Evolutionary conservation across 805 yeast genomes (phyloP).

Genomic region (Maudiozyma bulderi): DNA sequence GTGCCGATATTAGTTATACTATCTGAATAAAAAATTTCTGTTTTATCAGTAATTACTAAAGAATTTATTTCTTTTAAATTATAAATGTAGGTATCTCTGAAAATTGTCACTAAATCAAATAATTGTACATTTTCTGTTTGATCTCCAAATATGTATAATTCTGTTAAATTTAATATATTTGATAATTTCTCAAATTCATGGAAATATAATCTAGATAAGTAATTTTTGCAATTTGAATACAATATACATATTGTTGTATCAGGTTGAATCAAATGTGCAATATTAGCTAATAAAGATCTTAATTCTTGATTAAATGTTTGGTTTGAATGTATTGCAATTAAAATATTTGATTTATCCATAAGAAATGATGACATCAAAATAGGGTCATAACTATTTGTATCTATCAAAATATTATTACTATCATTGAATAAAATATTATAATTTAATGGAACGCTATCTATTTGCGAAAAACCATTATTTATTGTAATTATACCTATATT

Average conservation of each 20-base stretch:
- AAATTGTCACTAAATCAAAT: conserved; percentile 19
- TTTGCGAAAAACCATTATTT: conserved; percentile 8
- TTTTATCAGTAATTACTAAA: conserved; percentile 10
- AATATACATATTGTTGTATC: conserved; percentile 16
- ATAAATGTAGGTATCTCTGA: conserved; percentile 17
- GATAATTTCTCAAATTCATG: conserved; percentile 11
- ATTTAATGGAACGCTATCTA: conserved; percentile 6
- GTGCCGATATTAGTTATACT: not conserved
- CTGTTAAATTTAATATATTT: conserved; percentile 12
- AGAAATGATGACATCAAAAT: conserved; percentile 5
- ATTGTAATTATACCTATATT: conserved; percentile 19
- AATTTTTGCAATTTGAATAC: conserved; percentile 17
- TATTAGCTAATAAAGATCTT: conserved; percentile 7
- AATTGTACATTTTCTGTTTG: conserved; percentile 4
- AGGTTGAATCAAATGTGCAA: conserved; percentile 5
- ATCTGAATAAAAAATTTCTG: too few species aligned
- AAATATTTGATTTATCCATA: conserved; percentile 6
- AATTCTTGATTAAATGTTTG: conserved; percentile 18
- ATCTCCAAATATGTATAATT: conserved; percentile 21
- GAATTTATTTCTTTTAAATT: conserved; percentile 15
- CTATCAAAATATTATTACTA: conserved; percentile 8
- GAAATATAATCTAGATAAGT: conserved; percentile 22
- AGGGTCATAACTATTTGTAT: conserved; percentile 7
- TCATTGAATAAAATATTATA: conserved; percentile 9
- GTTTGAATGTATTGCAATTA: conserved; percentile 17